Conservation (phyloP, 2,329 filamentous ascomycete genomes). For the Zelopaecilomyces penicillatus region DNA sequence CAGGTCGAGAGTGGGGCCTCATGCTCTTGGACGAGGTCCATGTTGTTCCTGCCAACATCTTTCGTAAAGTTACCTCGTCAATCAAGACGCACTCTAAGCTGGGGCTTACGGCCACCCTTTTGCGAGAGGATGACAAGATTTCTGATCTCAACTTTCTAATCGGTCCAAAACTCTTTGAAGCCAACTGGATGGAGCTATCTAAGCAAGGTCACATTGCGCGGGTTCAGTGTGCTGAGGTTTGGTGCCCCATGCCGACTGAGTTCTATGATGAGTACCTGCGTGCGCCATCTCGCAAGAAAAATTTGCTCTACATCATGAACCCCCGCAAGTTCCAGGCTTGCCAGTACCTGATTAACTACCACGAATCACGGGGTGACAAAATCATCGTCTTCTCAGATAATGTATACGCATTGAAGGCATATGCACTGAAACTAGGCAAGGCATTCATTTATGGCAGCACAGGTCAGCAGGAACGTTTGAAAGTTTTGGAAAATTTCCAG, state of each 20-base stretch:
- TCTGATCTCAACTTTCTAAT: conserved; percentile 95
- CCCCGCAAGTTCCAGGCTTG: conserved; percentile 94
- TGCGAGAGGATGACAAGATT: conserved; percentile 97
- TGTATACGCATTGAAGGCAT: conserved; percentile 81
- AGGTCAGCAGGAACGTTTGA: conserved; percentile 72
- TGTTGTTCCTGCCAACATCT: conserved; percentile 94
- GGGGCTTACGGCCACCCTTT: conserved; percentile 83
- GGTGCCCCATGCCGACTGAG: conserved; percentile 98
- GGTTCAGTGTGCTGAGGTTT: conserved; percentile 96
- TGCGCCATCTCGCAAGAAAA: conserved; percentile 44
- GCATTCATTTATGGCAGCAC: conserved; percentile 90
- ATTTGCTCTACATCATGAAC: conserved; percentile 85
- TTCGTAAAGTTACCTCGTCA: conserved; percentile 83
- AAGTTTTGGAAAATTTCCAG: conserved; percentile 89
- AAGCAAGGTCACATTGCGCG: conserved; percentile 95
- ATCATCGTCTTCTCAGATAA: conserved; percentile 98
- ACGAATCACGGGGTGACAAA: conserved; percentile 90
- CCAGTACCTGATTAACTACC: conserved; percentile 96
- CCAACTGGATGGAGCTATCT: conserved; percentile 98
- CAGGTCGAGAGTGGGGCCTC: conserved; percentile 84
- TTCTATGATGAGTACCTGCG: conserved; percentile 93
- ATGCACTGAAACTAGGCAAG: conserved; percentile 76
- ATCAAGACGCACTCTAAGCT: conserved; percentile 96
- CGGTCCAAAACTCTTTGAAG: conserved; percentile 93
- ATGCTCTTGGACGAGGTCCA: conserved; percentile 98